Evolutionary conservation across 1,139 yeast species (phyloP).

Genomic region (Schwanniomyces etchellsii): DNA sequence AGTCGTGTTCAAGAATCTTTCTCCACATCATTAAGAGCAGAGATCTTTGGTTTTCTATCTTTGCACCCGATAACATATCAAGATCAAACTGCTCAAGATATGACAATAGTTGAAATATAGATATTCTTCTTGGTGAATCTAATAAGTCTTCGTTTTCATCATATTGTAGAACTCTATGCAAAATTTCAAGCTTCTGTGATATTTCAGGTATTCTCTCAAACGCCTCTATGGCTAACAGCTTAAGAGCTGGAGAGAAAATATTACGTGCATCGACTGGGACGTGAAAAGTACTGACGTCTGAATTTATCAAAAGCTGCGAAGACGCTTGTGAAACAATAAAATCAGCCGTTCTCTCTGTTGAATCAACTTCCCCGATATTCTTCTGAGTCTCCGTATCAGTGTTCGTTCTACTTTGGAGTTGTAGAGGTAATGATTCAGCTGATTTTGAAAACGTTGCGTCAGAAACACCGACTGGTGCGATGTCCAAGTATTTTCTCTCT

Average conservation of each 20-base stretch:
- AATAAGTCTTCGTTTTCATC: conserved; percentile 32
- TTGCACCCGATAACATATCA: conserved; percentile 1
- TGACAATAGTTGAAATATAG: conserved; percentile 43
- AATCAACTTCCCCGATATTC: conserved; percentile 4
- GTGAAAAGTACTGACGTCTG: conserved; percentile 31
- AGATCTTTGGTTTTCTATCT: neutral
- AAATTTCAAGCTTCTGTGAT: conserved; percentile 39
- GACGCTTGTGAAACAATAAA: conserved; percentile 35
- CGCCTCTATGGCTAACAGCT: conserved; percentile 25
- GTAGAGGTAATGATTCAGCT: conserved; percentile 16
- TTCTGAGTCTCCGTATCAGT: conserved; percentile 1
- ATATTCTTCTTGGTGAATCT: conserved; percentile 41
- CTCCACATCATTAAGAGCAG: conserved; percentile 3
- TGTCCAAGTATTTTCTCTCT: conserved; percentile 26
- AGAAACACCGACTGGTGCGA: conserved; percentile 38
- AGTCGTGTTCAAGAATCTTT: neutral
- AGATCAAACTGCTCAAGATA: conserved; percentile 19
- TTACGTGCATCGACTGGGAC: conserved; percentile 33
- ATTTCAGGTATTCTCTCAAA: conserved; percentile 27
- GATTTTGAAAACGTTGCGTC: conserved; percentile 28
- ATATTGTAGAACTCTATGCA: conserved; percentile 52
- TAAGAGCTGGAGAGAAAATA: conserved; percentile 23
- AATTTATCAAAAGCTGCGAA: conserved; percentile 29
- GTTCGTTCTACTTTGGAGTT: conserved; percentile 9
- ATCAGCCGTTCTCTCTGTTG: conserved; percentile 17